Base-by-base conservation (phyloP, 768 basidiomycete genomes). In the Auriculariales sp. region DNA sequence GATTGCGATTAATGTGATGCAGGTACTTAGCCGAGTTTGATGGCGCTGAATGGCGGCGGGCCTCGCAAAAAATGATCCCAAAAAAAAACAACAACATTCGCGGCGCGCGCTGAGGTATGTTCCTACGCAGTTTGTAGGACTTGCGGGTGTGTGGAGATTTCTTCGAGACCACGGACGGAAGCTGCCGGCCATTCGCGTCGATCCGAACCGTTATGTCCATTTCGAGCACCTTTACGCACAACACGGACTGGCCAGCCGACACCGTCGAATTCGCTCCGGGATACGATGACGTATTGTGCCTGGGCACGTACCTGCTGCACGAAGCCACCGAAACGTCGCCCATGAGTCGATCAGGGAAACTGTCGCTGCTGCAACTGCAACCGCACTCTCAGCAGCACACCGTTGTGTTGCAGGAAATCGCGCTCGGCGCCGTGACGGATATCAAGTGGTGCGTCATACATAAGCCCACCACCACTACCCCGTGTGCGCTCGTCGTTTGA, bases 301-400 rank as follows among this genome's bases (percentile, higher is more conserved):
- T 89, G 57, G 94, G 94, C 19, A 97, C 94, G 0, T 99, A 99
- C 66, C 80, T 88, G 56, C 72, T 98, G 19, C 69, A 80, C 35
- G 62, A 75, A 50, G 52, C 58, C 28, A 68, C 66, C 50, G 54
- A 56, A 4, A 44, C 4, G 4, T n/a, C 39, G 39, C 22, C 39
- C 19, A 44, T 44, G 39, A n/a, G 14, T 5, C 39, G 39, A 7
- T 19, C 27, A 7, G 39, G 39, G 4, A 25, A 52, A 53, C 19
- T 22, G 32, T 50, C 48, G 22, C 57, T 28, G 47, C 54, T 27
- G 36, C 34, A n/a, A 24, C 49, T 29, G 42, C 59, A 56, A 19
- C 53, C 54, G 31, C 50, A 53, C 58, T 66, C 77, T 78, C 53
- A 57, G 69, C 24, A 53, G 24, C 28, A 35, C 4, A 28, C 17